Conservation (phyloP, 2,329 filamentous ascomycete genomes). For the Dichotomopilus funicola region DNA sequence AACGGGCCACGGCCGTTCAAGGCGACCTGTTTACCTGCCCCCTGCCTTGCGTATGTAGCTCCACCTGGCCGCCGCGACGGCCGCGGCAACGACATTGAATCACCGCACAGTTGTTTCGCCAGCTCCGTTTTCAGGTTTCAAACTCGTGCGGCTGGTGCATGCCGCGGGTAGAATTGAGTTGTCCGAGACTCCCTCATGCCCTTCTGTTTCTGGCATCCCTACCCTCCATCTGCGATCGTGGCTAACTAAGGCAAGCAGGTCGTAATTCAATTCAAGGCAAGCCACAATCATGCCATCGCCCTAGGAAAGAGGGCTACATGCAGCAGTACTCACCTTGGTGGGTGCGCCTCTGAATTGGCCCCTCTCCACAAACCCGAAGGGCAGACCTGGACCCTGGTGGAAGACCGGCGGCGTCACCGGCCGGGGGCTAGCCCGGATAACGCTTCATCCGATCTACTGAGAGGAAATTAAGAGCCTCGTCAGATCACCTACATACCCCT, state of each 20-base stretch:
- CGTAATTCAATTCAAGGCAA: conserved; percentile 5
- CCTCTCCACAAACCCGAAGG: not conserved
- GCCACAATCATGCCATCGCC: not conserved
- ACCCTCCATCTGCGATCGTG: not conserved
- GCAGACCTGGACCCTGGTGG: not conserved
- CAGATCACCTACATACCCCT: conserved; percentile 6
- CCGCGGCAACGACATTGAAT: conserved; percentile 18
- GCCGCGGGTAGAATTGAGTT: not conserved
- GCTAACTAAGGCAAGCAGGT: conserved; percentile 3
- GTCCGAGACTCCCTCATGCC: conserved; percentile 1
- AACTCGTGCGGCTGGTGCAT: conserved; percentile 3
- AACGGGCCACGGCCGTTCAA: no score
- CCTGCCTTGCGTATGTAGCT: conserved; percentile 3
- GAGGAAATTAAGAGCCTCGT: conserved; percentile 1
- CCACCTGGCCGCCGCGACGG: conserved; percentile 14
- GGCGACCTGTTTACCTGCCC: conserved; percentile 14
- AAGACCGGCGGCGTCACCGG: not conserved
- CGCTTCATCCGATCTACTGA: conserved; percentile 5
- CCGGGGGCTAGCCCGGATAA: conserved; percentile 18
- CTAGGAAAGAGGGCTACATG: conserved; percentile 1
- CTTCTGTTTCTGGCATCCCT: not conserved
- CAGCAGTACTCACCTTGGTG: no score
- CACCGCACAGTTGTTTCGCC: conserved; percentile 5
- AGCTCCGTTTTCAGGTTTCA: conserved; percentile 15
- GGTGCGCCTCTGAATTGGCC: no score